A percentile compares a stretch with the other conserved stretches of the same genome.
These are phyloP conservation scores for Emmonsia crescens DNA, from an alignment of 2,329 filamentous ascomycete species.

Conservation along the genomic window DNA sequence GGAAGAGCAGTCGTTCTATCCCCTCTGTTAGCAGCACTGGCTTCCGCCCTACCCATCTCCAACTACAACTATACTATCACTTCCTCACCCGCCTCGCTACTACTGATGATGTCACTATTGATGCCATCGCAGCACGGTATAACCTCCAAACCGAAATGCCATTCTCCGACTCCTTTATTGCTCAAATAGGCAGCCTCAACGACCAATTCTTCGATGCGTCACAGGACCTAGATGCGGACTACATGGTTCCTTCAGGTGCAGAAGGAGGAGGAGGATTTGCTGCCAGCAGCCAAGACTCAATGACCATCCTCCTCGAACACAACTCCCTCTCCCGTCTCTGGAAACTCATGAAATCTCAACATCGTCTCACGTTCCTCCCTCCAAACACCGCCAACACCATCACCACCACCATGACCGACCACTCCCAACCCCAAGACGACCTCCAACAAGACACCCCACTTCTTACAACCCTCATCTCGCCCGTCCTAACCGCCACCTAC, in stretches of 20 bases:
- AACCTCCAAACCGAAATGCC: slow-evolving; percentile 50
- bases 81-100: slow-evolving; percentile 65
- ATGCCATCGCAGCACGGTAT: slow-evolving; percentile 60
- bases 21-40: slow-evolving; percentile 50
- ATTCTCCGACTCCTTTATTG: slow-evolving; percentile 72
- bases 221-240: slow-evolving; percentile 20
- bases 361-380: slow-evolving; percentile 40
- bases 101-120: slow-evolving; percentile 57
- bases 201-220: slow-evolving; percentile 51
- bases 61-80: slow-evolving; percentile 81
- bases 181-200: slow-evolving; percentile 59
- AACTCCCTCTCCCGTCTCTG: slow-evolving; percentile 52
- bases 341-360: slow-evolving; percentile 52
- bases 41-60: slow-evolving; percentile 67
- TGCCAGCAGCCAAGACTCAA: slow-evolving; percentile 31
- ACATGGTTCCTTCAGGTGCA: slow-evolving; percentile 11
- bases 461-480: slow-evolving; percentile 27
- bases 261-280: slow-evolving; percentile 13
- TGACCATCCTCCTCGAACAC: slow-evolving; percentile 45
- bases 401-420: slow-evolving; percentile 18
- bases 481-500: slow-evolving; percentile 35
- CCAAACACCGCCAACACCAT: slow-evolving; percentile 5
- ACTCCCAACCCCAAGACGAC: slow-evolving; percentile 26
- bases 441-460: slow-evolving; percentile 17
- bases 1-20: slow-evolving; percentile 41